phyloP scores from a whole-genome alignment of 371 early-diverging fungal species.

The Mucor sp. region DNA sequence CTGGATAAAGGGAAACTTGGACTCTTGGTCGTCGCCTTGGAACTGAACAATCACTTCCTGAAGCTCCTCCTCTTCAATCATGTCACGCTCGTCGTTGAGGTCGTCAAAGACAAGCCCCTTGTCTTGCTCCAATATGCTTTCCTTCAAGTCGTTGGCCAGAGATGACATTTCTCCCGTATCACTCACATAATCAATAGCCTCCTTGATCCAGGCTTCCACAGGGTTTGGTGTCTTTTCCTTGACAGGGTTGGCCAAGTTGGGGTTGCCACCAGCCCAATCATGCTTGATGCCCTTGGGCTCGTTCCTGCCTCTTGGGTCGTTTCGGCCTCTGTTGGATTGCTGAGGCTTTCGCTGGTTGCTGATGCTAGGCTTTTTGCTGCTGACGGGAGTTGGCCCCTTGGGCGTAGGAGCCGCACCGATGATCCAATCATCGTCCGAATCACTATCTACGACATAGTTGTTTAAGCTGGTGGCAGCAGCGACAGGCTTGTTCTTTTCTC shows the following conservation, averaged over 20 bases:
- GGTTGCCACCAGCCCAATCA: slow-evolving; percentile 35
- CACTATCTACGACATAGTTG: slow-evolving; percentile 14
- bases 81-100: slow-evolving; percentile 42
- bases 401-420: slow-evolving; percentile 23
- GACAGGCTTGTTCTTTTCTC: slow-evolving; percentile 28
- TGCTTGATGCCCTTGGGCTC: slow-evolving; percentile 1
- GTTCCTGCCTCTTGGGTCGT: background rate
- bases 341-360: background rate
- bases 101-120: slow-evolving; percentile 38
- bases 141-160: slow-evolving; percentile 24
- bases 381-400: slow-evolving; percentile 1
- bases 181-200: slow-evolving; percentile 42
- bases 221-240: slow-evolving; percentile 32
- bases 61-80: slow-evolving; percentile 60
- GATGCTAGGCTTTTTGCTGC: background rate
- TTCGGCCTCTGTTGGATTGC: background rate
- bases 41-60: slow-evolving; percentile 50
- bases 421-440: slow-evolving; percentile 44
- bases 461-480: slow-evolving; percentile 6
- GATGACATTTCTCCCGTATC: slow-evolving; percentile 11
- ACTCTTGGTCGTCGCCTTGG: slow-evolving; percentile 40
- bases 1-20: slow-evolving; percentile 33
- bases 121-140: slow-evolving; percentile 33
- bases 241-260: slow-evolving; percentile 16
- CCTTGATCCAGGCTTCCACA: slow-evolving; percentile 46